Conservation (phyloP, 441 rosid genomes). For the Cnidoscolus chayamansa region DNA sequence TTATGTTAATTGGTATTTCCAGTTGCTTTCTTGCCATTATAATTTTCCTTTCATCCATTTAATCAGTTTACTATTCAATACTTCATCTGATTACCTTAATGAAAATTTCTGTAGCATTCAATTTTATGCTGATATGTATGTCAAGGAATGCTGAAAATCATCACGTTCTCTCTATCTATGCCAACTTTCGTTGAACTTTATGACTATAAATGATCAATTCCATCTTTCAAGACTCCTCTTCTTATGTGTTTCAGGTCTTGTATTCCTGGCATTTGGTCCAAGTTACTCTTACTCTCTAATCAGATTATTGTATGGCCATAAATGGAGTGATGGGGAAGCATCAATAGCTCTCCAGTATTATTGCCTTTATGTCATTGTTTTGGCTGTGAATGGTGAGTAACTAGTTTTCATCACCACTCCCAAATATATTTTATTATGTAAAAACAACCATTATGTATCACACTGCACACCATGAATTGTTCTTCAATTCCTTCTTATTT, state of each 20-base stretch:
- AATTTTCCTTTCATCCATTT: not conserved
- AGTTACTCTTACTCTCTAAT: conserved; percentile 89
- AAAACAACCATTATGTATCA: not conserved
- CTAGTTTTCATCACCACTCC: conserved; percentile 7
- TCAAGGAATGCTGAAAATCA: not conserved
- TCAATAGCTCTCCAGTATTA: conserved; percentile 70
- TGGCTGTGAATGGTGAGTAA: conserved; percentile 88
- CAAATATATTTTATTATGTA: not conserved
- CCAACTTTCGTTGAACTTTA: not conserved
- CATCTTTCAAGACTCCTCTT: not conserved
- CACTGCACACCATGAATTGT: not conserved
- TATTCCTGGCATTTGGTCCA: conserved; percentile 93
- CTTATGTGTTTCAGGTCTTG: conserved; percentile 51
- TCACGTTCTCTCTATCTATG: too few species aligned
- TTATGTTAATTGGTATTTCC: conserved; percentile 63
- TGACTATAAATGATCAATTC: not conserved
- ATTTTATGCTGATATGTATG: not conserved
- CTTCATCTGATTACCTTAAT: not conserved
- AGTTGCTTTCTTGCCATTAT: not conserved
- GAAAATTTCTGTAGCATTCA: not conserved
- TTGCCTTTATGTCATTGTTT: conserved; percentile 70
- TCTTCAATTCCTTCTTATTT: conserved; percentile 3
- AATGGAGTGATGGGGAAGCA: conserved; percentile 98
- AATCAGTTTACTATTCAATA: not conserved
- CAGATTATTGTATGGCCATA: conserved; percentile 75